phyloP scores from a whole-genome alignment of 1,284 basidiomycete genomes.

The Dichomitus squalens region DNA sequence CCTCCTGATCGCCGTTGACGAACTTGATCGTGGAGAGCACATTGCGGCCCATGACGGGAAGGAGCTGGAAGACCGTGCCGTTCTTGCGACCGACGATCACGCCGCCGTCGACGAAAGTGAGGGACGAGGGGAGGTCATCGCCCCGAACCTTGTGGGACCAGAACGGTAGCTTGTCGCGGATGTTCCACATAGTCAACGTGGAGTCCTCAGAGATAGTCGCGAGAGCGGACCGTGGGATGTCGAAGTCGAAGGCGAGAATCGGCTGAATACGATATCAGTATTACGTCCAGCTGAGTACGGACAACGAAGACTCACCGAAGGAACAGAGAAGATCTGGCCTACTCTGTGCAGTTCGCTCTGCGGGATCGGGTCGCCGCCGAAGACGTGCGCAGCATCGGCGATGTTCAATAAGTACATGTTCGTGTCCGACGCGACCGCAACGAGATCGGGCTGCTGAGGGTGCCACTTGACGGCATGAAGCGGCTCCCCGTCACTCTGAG shows the following conservation, averaged over 20 bases:
- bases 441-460: slow-evolving; percentile 70
- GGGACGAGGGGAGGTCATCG: slow-evolving; percentile 75
- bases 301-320: slow-evolving; percentile 58
- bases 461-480: slow-evolving; percentile 84
- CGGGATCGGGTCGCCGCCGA: slow-evolving; percentile 62
- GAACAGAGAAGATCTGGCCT: slow-evolving; percentile 62
- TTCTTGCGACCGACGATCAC: slow-evolving; percentile 79
- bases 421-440: slow-evolving; percentile 75
- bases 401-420: slow-evolving; percentile 76
- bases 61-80: slow-evolving; percentile 77
- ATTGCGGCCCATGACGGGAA: slow-evolving; percentile 67
- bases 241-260: slow-evolving; percentile 81
- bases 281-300: not conserved
- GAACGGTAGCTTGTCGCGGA: slow-evolving; percentile 72
- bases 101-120: slow-evolving; percentile 79
- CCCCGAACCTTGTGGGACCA: slow-evolving; percentile 73
- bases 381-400: slow-evolving; percentile 54
- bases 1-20: slow-evolving; percentile 64
- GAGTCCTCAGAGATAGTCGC: slow-evolving; percentile 81
- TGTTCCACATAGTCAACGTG: slow-evolving; percentile 76
- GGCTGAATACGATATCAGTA: slow-evolving; percentile 45
- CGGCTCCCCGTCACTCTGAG: slow-evolving; percentile 57
- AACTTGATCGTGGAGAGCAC: slow-evolving; percentile 81
- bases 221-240: slow-evolving; percentile 68
- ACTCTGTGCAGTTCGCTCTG: slow-evolving; percentile 68